Percentiles rank a stretch among this genome's conserved stretches.
phyloP scores from a whole-genome alignment of 1,284 basidiomycete genomes.

The Cutaneotrichosporon daszewskae region DNA sequence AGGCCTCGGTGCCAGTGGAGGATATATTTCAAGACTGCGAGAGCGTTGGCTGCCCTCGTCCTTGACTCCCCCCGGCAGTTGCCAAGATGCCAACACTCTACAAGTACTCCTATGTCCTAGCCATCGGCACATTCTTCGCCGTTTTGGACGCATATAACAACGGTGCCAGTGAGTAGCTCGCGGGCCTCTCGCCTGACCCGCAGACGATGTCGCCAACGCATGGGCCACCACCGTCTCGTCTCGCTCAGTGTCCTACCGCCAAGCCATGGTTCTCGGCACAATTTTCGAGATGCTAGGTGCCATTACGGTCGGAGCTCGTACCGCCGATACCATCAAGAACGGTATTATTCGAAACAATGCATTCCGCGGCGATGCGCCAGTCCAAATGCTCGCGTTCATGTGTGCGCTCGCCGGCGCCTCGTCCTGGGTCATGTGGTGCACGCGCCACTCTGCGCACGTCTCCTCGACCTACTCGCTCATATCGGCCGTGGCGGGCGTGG shows the following conservation, averaged over 20 bases:
- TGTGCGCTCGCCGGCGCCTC: conserved; percentile 47
- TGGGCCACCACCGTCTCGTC: conserved; percentile 52
- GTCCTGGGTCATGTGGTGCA: conserved; percentile 49
- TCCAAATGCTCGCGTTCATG: conserved; percentile 51
- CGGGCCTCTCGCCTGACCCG: too few relatives aligned
- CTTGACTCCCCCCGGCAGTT: too few relatives aligned
- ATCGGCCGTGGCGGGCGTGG: conserved; percentile 51
- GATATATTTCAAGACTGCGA: too few relatives aligned
- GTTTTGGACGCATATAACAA: conserved; percentile 52
- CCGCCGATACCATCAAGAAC: conserved; percentile 51
- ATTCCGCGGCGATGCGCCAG: conserved; percentile 49
- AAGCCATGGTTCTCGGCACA: conserved; percentile 50
- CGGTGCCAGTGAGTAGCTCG: too few relatives aligned
- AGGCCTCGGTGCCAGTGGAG: too few relatives aligned
- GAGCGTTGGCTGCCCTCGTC: too few relatives aligned
- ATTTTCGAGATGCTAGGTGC: conserved; percentile 51
- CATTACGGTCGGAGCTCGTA: conserved; percentile 49
- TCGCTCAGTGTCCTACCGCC: conserved; percentile 48
- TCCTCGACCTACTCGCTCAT: conserved; percentile 50
- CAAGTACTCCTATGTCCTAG: conserved; percentile 50
- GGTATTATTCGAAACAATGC: conserved; percentile 47
- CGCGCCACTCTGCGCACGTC: conserved; percentile 48
- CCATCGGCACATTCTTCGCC: conserved; percentile 49
- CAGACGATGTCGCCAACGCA: conserved; percentile 49
- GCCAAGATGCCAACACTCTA: conserved; percentile 52